Conservation (phyloP, 2,329 filamentous ascomycete genomes). For the Fusarium gaditjirri region DNA sequence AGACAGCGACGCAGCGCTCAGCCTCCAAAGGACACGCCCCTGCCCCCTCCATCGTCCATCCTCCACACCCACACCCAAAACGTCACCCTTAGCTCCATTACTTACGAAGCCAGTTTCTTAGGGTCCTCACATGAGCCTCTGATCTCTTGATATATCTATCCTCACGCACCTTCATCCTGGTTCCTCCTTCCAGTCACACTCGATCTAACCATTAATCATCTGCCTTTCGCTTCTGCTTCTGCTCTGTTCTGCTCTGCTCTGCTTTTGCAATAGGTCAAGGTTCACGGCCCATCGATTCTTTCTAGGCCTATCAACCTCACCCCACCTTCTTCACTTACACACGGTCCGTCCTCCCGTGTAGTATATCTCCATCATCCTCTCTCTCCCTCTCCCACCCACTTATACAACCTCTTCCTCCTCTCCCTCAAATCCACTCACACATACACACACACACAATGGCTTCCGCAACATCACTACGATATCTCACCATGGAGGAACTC, state of each 20-base stretch:
- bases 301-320: constrained; percentile 13
- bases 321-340: constrained; percentile 33
- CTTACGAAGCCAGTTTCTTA: constrained; percentile 48
- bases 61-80: constrained; percentile 46
- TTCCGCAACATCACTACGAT: constrained; percentile 53
- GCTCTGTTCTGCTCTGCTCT: constrained; percentile 1
- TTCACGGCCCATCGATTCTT: constrained; percentile 13
- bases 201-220: constrained; percentile 27
- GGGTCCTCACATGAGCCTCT: constrained; percentile 49
- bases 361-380: constrained; percentile 27
- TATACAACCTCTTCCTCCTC: constrained; percentile 21
- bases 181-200: constrained; percentile 34
- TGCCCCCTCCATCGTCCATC: not conserved
- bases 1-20: constrained; percentile 45
- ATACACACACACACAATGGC: constrained; percentile 29
- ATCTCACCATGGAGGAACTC: constrained; percentile 63
- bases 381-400: not conserved
- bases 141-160: constrained; percentile 46
- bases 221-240: constrained; percentile 24
- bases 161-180: constrained; percentile 38
- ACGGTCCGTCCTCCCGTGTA: constrained; percentile 25
- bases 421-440: constrained; percentile 1
- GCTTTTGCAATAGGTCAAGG: constrained; percentile 19
- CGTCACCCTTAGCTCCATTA: constrained; percentile 50
- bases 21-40: constrained; percentile 51